Base-by-base conservation (phyloP, 2,329 filamentous ascomycete species). In the Annulohypoxylon truncatum region DNA sequence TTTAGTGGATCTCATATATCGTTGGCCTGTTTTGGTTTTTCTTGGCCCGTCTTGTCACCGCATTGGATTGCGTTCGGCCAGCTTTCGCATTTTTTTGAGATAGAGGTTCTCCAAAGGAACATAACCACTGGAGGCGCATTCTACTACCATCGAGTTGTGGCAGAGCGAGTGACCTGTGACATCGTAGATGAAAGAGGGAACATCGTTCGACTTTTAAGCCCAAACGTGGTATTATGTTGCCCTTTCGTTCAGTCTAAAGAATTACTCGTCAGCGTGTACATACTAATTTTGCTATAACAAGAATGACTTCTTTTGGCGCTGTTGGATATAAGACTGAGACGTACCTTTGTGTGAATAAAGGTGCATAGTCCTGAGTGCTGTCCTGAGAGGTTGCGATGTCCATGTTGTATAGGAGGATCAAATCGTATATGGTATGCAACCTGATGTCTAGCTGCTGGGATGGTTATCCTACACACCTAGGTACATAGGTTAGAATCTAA, bases 1-100 rank as follows among this genome's bases (percentile, higher is more conserved):
- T 77, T 72, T 46, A 48, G 35, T 22, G 72, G 69, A 68, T 70
- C 61, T 72, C 51, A 46, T 40, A 61, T 57, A 63, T 64, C 63
- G 56, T 64, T 62, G 55, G 58, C 29, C 46, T 42, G 15, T 28
- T 48, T 48, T 48, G 2, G 42, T 47, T 28, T 47, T 29, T 48
- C 13, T 48, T 13, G 33, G 26, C 26, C 46, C 55, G 50, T 61
- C 29, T 61, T 60, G 67, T 44, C 48, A 33, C 22, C 13, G 38
- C 57, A 54, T 69, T 68, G 61, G 61, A 65, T 66, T 55, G 26
- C 48, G 31, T 50, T 38, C 18, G 46, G 48, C 26, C 46, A 22
- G 29, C 48, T 55, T 65, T 66, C 58, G 55, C 60, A 67, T 69
- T 24, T 66, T 61, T 47, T 62, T 60, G 51, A 56, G 53, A 55